phyloP scores from a whole-genome alignment of 139 green algal species.

The Zygnema circumcarinatum region DNA sequence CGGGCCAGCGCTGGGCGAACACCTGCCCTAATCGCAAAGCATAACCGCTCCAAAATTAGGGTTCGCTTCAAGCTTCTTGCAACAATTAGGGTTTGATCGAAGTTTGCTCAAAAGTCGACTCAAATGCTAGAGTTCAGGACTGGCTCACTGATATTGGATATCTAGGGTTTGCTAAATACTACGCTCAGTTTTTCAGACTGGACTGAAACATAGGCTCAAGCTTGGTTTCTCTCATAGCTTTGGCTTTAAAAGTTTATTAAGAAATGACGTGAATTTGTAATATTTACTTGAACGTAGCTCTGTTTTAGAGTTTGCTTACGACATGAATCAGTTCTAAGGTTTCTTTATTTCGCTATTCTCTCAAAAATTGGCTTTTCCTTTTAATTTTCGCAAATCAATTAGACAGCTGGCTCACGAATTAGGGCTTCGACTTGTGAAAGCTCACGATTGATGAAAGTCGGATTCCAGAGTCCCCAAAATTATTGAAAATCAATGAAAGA shows the following conservation, averaged over 20 bases:
- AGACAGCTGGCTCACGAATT: background rate
- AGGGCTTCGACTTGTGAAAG: background rate
- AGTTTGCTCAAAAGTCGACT: background rate
- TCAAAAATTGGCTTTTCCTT: no score
- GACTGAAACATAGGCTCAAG: no score
- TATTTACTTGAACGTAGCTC: no score
- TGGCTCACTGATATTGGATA: background rate
- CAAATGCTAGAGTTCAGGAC: background rate
- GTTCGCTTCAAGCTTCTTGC: background rate
- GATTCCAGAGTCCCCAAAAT: background rate
- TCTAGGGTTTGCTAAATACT: background rate
- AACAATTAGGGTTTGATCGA: background rate
- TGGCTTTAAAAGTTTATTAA: no score
- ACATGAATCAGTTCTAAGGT: no score
- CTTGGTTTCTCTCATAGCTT: no score
- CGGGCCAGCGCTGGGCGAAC: slow-evolving; percentile 49
- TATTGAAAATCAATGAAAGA: background rate
- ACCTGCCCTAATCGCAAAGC: slow-evolving; percentile 26
- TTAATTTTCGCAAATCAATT: background rate
- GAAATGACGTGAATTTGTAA: no score
- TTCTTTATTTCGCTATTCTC: no score
- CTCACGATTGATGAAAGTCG: background rate
- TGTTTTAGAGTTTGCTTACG: no score
- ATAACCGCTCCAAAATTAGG: background rate
- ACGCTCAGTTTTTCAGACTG: background rate